Evolutionary conservation across 2,329 filamentous ascomycete genomes (phyloP), one percentile per base, ranked within the genome.

Genomic region (Aspergillus latus): DNA sequence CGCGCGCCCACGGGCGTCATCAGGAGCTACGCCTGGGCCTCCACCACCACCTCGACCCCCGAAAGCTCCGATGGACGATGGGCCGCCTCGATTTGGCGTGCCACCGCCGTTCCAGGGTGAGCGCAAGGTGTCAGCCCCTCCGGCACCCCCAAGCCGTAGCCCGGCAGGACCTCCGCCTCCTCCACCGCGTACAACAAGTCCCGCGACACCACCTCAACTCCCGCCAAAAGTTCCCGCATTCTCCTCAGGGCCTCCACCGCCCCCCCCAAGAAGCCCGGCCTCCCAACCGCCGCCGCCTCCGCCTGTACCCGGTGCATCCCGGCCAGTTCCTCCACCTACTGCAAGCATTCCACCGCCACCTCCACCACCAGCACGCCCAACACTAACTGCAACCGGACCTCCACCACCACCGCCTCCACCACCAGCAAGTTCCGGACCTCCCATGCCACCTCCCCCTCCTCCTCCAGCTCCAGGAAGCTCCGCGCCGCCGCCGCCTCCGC

Each of bases 81-180:
- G 79, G 16, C 75, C 74, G 36, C 80, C 83, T 52, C 88, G 80
- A 63, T 92, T 90, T 67, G 84, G 83, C 34, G 90, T 96, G 5
- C 91, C 92, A 54, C 92, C 92, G 5, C 85, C 90, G 2, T 95
- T 95, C 67, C 69, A 82, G 48, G 88, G 88, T 45, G 84, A 87
- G 65, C 76, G 84, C 59, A 84, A 77, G 60, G 77, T 84, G 32
- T 78, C 82, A 3, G 81, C 80, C 43, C 87, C 89, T 40, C 89
- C 90, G n/a, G 86, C 88, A 49, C 87, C 90, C 26, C 89, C 89
- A 37, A 86, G 82, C 69, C 85, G 89, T 62, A 85, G 84, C 30
- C 79, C 86, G 37, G 84, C 66, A 53, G 71, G 87, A 15, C 90
- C 90, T 59, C 89, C 89, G 32, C 88, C 89, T 8, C 88, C 84